phyloP scores from a whole-genome alignment of 306 rosid genomes.

The Begonia loranthoides region DNA sequence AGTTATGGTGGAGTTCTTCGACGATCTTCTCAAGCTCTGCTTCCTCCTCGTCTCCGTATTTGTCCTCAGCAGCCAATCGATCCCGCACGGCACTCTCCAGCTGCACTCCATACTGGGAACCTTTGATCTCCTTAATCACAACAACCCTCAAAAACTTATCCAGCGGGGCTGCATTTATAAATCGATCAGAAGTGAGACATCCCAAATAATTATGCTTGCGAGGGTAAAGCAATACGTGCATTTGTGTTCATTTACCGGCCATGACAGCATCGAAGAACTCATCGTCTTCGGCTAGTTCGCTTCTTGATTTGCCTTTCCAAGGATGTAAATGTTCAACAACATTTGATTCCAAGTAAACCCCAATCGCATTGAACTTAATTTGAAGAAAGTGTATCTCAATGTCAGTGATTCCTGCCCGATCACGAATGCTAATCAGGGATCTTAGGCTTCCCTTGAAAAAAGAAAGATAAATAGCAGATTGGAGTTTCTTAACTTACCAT shows the following conservation, averaged over 20 bases:
- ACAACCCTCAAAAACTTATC: slow-evolving; percentile 67
- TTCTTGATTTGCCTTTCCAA: slow-evolving; percentile 61
- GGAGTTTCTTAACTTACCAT: slow-evolving; percentile 16
- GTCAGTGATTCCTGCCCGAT: slow-evolving; percentile 58
- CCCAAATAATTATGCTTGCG: too few species aligned
- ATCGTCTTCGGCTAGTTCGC: slow-evolving; percentile 46
- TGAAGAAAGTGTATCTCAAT: slow-evolving; percentile 88
- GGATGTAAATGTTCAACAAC: slow-evolving; percentile 53
- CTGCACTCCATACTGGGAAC: slow-evolving; percentile 82
- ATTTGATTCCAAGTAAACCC: slow-evolving; percentile 70
- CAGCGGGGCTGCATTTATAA: slow-evolving; percentile 41
- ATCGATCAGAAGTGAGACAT: neutral
- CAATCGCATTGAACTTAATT: slow-evolving; percentile 84
- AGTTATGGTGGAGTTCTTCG: slow-evolving; percentile 50
- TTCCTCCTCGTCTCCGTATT: slow-evolving; percentile 91
- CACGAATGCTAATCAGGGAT: neutral
- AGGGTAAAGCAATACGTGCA: neutral
- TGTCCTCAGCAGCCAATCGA: slow-evolving; percentile 82
- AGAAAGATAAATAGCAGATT: neutral
- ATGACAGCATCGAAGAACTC: slow-evolving; percentile 74
- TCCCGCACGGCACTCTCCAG: slow-evolving; percentile 89
- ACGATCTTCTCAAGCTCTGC: slow-evolving; percentile 60
- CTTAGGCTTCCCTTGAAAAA: neutral
- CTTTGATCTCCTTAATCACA: slow-evolving; percentile 93
- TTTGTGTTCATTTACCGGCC: slow-evolving; percentile 27